Evolutionary conservation across 257 asterid genomes (phyloP).

Genomic region (Hygrophila difformis): DNA sequence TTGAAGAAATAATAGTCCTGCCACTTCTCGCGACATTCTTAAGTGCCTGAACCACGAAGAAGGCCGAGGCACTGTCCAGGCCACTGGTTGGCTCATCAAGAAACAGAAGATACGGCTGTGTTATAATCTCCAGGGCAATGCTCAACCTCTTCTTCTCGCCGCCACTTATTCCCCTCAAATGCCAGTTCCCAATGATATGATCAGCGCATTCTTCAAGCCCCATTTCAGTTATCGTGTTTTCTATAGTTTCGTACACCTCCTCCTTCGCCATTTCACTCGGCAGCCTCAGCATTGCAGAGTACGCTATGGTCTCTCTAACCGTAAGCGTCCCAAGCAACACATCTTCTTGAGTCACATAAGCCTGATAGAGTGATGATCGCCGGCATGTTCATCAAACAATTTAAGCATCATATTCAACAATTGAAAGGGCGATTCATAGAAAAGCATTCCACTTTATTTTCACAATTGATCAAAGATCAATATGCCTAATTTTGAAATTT

Average conservation of each 20-base stretch:
- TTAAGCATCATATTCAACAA: no score
- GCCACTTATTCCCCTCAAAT: slow-evolving; percentile 79
- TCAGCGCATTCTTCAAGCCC: slow-evolving; percentile 80
- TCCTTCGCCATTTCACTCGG: slow-evolving; percentile 32
- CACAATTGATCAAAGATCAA: no score
- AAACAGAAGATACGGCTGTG: slow-evolving; percentile 54
- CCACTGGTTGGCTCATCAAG: slow-evolving; percentile 92
- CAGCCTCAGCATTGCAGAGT: slow-evolving; percentile 66
- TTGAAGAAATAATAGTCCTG: slow-evolving; percentile 68
- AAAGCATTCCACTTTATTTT: no score
- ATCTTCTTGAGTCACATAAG: slow-evolving; percentile 86
- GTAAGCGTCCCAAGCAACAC: slow-evolving; percentile 70
- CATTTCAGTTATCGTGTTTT: slow-evolving; percentile 49
- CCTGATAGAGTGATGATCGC: no score
- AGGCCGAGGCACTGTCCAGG: slow-evolving; percentile 78
- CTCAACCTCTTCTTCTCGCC: slow-evolving; percentile 92
- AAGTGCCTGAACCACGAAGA: slow-evolving; percentile 66
- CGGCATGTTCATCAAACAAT: no score
- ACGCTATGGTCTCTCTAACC: slow-evolving; percentile 64
- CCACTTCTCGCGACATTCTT: slow-evolving; percentile 49
- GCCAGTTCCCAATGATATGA: slow-evolving; percentile 79
- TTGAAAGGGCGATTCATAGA: no score
- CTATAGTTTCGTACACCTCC: slow-evolving; percentile 31
- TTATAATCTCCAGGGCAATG: slow-evolving; percentile 73
- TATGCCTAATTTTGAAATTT: no score